Evolutionary conservation across 208 protist species (phyloP).

Genomic region (Leishmania mexicana): DNA sequence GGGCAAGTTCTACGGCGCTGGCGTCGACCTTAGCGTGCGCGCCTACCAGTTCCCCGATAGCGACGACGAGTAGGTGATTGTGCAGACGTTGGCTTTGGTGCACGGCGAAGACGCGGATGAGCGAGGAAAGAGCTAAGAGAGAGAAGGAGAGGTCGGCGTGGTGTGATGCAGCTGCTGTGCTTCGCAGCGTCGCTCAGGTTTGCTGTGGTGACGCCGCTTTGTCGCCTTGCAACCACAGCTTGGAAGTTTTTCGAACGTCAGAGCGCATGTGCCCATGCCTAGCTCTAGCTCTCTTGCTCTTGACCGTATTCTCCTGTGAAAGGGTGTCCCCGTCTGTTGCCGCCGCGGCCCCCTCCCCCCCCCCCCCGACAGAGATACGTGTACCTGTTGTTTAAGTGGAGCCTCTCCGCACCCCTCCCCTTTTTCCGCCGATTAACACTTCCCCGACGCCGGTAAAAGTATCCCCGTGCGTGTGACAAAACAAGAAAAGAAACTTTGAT

Average conservation of each 20-base stretch:
- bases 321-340: not conserved
- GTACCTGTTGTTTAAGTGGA: not conserved
- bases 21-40: slow-evolving; percentile 73
- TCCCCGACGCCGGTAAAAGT: too few relatives aligned
- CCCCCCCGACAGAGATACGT: not conserved
- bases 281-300: not conserved
- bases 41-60: slow-evolving; percentile 87
- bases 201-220: not conserved
- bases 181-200: not conserved
- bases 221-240: not conserved
- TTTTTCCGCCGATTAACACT: slow-evolving; percentile 2
- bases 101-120: not conserved
- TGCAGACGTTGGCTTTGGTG: not conserved
- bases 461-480: not conserved
- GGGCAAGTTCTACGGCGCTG: slow-evolving; percentile 81
- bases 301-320: not conserved
- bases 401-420: not conserved
- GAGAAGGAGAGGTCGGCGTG: not conserved
- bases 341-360: not conserved
- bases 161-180: not conserved
- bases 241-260: not conserved
- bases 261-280: not conserved
- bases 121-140: not conserved
- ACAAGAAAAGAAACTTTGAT: not conserved
- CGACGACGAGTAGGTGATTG: slow-evolving; percentile 58